Conservation (phyloP, 495 filamentous ascomycete genomes). For the Tuber borchii region DNA sequence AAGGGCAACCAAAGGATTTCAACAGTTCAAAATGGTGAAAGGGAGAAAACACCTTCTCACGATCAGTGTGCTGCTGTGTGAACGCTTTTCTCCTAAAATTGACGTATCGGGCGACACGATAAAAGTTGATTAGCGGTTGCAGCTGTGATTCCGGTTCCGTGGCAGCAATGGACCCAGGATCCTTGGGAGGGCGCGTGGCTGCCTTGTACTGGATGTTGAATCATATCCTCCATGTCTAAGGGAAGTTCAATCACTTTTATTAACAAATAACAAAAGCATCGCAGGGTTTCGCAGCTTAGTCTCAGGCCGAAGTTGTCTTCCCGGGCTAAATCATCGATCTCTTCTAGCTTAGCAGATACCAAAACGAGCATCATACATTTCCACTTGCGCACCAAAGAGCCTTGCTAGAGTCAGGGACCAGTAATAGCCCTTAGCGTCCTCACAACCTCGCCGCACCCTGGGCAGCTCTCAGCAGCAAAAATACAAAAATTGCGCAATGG, state of each 20-base stretch:
- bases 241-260: neutral
- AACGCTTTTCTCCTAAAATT: constrained; percentile 2
- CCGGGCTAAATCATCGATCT: neutral
- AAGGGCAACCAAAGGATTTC: neutral
- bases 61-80: neutral
- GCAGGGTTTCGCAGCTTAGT: neutral
- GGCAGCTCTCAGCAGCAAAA: neutral
- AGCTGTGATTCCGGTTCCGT: neutral
- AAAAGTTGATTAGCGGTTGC: neutral
- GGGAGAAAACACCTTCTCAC: neutral
- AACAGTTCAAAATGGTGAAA: neutral
- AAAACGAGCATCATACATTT: neutral
- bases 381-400: neutral
- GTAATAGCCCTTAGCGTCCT: neutral
- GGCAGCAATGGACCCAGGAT: neutral
- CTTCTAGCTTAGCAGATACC: neutral
- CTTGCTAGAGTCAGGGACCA: neutral
- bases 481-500: neutral
- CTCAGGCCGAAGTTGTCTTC: neutral
- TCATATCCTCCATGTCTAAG: neutral
- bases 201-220: neutral
- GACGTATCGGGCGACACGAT: neutral
- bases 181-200: neutral
- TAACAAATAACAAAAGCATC: neutral
- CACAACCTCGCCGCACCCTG: neutral